Evolutionary conservation across 768 basidiomycete genomes (phyloP).

Genomic region (Tylopilus plumbeoviolaceoides): DNA sequence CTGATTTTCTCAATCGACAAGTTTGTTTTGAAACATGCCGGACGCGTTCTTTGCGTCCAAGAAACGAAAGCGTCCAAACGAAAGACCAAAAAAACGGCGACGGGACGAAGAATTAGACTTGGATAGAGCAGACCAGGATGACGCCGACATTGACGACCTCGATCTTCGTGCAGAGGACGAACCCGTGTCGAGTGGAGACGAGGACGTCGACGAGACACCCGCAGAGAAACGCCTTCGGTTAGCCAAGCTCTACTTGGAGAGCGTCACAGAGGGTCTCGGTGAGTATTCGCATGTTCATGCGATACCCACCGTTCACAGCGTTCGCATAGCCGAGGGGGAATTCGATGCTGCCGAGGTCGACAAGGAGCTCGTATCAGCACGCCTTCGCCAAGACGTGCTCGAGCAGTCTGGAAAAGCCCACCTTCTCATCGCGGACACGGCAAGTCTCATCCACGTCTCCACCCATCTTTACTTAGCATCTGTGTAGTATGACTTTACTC

Average conservation of each 20-base stretch:
- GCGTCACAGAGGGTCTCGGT: constrained; percentile 73
- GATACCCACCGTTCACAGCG: background rate
- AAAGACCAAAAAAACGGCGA: constrained; percentile 20
- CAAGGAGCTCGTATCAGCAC: constrained; percentile 83
- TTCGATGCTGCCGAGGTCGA: constrained; percentile 97
- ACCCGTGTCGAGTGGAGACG: constrained; percentile 66
- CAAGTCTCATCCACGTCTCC: constrained; percentile 32
- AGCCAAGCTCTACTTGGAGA: constrained; percentile 86
- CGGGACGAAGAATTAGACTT: constrained; percentile 65
- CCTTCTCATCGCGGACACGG: constrained; percentile 71
- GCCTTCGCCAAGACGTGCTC: constrained; percentile 88
- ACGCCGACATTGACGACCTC: constrained; percentile 61
- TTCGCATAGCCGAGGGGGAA: constrained; percentile 65
- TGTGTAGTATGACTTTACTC: constrained; percentile 53
- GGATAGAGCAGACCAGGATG: constrained; percentile 54
- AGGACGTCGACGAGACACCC: constrained; percentile 85
- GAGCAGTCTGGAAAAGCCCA: constrained; percentile 88
- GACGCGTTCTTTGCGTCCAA: constrained; percentile 77
- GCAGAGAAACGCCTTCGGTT: constrained; percentile 89
- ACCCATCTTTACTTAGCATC: background rate
- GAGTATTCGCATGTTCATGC: constrained; percentile 24
- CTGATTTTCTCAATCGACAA: constrained; percentile 21
- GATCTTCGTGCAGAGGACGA: constrained; percentile 62
- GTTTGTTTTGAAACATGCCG: constrained; percentile 47
- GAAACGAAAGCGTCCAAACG: constrained; percentile 54